A percentile compares a stretch with the other conserved stretches of the same genome.
Conservation (phyloP, 768 basidiomycete genomes). For the Lactarius tabidus region DNA sequence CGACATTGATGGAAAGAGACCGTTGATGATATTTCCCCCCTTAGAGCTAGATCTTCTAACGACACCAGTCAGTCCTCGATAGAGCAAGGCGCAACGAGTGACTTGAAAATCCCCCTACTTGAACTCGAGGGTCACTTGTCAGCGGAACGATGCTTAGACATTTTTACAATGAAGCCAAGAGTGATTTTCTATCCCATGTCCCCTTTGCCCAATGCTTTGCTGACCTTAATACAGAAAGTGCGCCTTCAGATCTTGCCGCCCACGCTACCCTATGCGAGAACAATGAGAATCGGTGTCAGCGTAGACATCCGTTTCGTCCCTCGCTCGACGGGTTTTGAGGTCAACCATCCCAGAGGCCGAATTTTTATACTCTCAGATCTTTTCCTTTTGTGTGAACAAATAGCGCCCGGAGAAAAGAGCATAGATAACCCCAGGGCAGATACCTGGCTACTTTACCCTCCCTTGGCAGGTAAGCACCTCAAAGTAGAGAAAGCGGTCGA, state of each 20-base stretch:
- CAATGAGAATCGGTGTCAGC: constrained; percentile 67
- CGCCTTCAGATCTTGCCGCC: constrained; percentile 88
- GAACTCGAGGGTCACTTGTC: constrained; percentile 81
- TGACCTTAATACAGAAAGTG: constrained; percentile 58
- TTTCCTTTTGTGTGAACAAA: constrained; percentile 85
- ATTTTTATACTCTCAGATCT: constrained; percentile 90
- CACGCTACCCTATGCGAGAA: constrained; percentile 69
- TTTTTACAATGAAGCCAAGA: constrained; percentile 94
- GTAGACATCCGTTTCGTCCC: constrained; percentile 77
- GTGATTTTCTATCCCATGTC: constrained; percentile 41
- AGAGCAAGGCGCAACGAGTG: constrained; percentile 49
- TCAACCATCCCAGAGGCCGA: constrained; percentile 74
- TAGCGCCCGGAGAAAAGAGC: constrained; percentile 57
- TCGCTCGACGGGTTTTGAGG: constrained; percentile 64
- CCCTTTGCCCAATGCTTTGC: constrained; percentile 1
- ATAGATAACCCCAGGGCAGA: constrained; percentile 56
- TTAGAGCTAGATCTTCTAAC: constrained; percentile 56
- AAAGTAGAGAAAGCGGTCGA: constrained; percentile 58
- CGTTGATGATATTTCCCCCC: constrained; percentile 10
- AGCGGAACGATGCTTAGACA: constrained; percentile 77
- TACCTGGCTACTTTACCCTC: constrained; percentile 93
- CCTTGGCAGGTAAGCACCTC: constrained; percentile 91
- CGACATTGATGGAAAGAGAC: background rate
- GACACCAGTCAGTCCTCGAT: constrained; percentile 55
- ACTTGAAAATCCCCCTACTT: constrained; percentile 53